Conservation (phyloP, 805 yeast species). For the Hanseniaspora singularis region DNA sequence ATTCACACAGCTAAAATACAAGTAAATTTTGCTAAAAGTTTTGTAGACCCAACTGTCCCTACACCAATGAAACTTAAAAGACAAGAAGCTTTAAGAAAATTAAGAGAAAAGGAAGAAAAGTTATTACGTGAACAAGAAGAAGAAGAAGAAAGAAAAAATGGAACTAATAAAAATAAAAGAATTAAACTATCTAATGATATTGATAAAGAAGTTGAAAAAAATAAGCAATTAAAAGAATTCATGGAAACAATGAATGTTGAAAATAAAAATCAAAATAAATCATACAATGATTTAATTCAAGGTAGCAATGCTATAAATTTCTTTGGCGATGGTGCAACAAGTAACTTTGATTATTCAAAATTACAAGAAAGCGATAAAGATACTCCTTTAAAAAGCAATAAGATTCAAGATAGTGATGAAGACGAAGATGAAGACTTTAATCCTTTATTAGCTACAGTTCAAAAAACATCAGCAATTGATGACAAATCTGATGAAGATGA, state of each 20-base stretch:
- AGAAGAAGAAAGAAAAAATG: slow-evolving; percentile 32
- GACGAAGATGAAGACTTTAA: slow-evolving; percentile 29
- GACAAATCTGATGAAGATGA: slow-evolving; percentile 19
- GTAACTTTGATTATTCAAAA: slow-evolving; percentile 29
- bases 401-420: slow-evolving; percentile 29
- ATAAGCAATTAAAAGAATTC: slow-evolving; percentile 66
- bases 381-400: slow-evolving; percentile 13
- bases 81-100: slow-evolving; percentile 38
- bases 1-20: slow-evolving; percentile 71
- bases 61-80: slow-evolving; percentile 45
- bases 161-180: slow-evolving; percentile 23
- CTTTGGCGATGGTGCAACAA: slow-evolving; percentile 22
- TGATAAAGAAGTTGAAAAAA: slow-evolving; percentile 49
- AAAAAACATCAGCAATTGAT: slow-evolving; percentile 25
- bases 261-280: slow-evolving; percentile 43
- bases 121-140: slow-evolving; percentile 34
- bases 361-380: background rate
- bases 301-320: slow-evolving; percentile 16
- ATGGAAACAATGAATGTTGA: slow-evolving; percentile 69
- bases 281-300: slow-evolving; percentile 46
- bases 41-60: slow-evolving; percentile 74
- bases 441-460: slow-evolving; percentile 32
- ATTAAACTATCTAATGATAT: slow-evolving; percentile 27
- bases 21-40: slow-evolving; percentile 73
- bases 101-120: slow-evolving; percentile 39